Conservation (phyloP, 495 filamentous ascomycete species). For the Neurospora discreta region DNA sequence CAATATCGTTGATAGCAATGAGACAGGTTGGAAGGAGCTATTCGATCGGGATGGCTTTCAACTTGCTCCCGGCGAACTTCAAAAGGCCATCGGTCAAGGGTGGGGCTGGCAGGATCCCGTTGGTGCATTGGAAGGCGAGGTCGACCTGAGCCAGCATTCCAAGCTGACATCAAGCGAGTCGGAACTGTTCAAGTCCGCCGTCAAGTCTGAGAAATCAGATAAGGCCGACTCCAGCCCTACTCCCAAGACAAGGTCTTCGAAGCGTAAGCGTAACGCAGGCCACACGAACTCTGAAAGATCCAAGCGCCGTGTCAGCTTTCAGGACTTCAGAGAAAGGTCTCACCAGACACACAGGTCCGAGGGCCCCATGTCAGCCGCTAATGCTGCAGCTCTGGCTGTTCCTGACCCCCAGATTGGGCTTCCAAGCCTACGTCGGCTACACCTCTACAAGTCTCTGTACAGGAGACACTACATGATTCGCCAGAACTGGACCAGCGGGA, state of each 20-base stretch:
- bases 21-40: slow-evolving; percentile 90
- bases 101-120: slow-evolving; percentile 97
- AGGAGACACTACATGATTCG: slow-evolving; percentile 82
- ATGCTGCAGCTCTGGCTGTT: slow-evolving; percentile 66
- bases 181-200: slow-evolving; percentile 27
- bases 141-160: slow-evolving; percentile 54
- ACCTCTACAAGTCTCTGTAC: slow-evolving; percentile 94
- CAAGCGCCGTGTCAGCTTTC: slow-evolving; percentile 41
- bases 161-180: slow-evolving; percentile 38
- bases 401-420: slow-evolving; percentile 74
- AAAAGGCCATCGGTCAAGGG: slow-evolving; percentile 79
- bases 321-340: slow-evolving; percentile 26
- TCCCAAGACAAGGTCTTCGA: slow-evolving; percentile 20
- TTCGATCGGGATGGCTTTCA: slow-evolving; percentile 74
- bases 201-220: slow-evolving; percentile 24
- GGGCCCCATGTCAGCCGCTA: slow-evolving; percentile 78
- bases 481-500: slow-evolving; percentile 77
- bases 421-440: slow-evolving; percentile 64
- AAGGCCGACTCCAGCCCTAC: background rate
- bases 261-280: slow-evolving; percentile 33
- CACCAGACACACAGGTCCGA: slow-evolving; percentile 43
- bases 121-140: slow-evolving; percentile 62
- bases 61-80: slow-evolving; percentile 72
- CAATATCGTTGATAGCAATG: slow-evolving; percentile 77
- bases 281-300: slow-evolving; percentile 34